These are phyloP conservation scores for Collariella sp. DNA, from an alignment of 495 filamentous ascomycete species.

Conservation along the genomic window DNA sequence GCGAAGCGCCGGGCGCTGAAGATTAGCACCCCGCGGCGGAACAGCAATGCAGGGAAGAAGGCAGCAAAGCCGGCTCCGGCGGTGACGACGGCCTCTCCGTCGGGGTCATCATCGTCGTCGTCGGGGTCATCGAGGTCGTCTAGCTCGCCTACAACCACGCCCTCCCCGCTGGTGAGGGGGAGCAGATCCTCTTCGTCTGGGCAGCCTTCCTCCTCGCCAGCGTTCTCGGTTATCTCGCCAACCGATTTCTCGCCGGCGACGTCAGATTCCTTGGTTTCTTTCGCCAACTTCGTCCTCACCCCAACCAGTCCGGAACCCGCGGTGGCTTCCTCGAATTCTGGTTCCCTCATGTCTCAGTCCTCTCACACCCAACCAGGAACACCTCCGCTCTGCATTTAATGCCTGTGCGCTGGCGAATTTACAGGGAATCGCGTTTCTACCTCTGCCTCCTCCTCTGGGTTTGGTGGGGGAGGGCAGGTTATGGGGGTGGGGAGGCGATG, in stretches of 20 bases:
- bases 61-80: background rate
- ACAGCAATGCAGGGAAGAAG: background rate
- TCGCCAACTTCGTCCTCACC: constrained; percentile 49
- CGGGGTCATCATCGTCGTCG: background rate
- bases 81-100: background rate
- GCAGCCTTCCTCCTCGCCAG: background rate
- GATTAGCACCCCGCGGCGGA: constrained; percentile 23
- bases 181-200: background rate
- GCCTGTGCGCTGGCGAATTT: constrained; percentile 52
- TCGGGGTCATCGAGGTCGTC: background rate
- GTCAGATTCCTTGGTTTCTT: background rate
- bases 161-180: background rate
- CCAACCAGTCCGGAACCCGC: constrained; percentile 30
- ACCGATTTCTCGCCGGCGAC: background rate
- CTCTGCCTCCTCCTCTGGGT: no score
- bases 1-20: constrained; percentile 45
- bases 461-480: background rate
- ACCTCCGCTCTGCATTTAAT: constrained; percentile 49
- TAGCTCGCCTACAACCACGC: no score
- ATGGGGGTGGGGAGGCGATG: background rate
- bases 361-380: background rate
- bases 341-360: constrained; percentile 34
- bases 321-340: constrained; percentile 54
- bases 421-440: constrained; percentile 29
- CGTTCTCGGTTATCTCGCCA: background rate